Evolutionary conservation across 2,329 filamentous ascomycete species (phyloP), one percentile per base, ranked within the genome.

Genomic region (Falciphora oryzae): DNA sequence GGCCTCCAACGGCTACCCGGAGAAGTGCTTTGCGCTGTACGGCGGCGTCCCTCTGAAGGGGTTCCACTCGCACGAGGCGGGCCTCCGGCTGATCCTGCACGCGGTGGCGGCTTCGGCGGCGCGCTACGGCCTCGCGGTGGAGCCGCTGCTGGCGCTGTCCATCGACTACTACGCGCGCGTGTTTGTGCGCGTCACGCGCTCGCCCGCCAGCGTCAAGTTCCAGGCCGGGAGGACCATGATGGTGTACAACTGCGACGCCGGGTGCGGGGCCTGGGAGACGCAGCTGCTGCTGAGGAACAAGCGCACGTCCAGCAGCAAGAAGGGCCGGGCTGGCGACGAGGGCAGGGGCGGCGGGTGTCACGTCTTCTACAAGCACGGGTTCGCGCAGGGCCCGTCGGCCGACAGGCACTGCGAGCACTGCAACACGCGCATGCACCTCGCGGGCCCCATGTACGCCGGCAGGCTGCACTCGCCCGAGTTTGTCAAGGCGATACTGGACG

Each of bases 101-200:
- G 86, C 89, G 4, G 85, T 98, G 65, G 90, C 93, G 2, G 86
- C 87, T 0, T 85, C 92, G 0, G 95, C 92, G 4, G 91, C 89
- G 22, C 89, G 89, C 67, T 96, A 99, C 70, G 94, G 95, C 1
- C 80, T 97, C 57, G 83, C 91, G 0, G 92, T 98, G 65, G 93
- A 98, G 75, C 95, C 95, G 0, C 83, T 97, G 4, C 83, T 99
- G 14, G 97, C 92, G 7, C 84, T 99, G 1, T 97, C 92, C 3
- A 97, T 98, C 67, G 95, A 99, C 76, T 99, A 96, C 75, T 99
- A 99, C 74, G 88, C 89, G 27, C 87, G 96, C 59, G 83, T 97
- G 2, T 99, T 98, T 73, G 89, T 99, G 59, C 87, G 89, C 27
- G 84, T 99, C 50, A 83, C 85, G 66, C 91, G 87, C 69, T 92